phyloP scores from a whole-genome alignment of 2,329 filamentous ascomycete species.

The Beauveria pseudobassiana region DNA sequence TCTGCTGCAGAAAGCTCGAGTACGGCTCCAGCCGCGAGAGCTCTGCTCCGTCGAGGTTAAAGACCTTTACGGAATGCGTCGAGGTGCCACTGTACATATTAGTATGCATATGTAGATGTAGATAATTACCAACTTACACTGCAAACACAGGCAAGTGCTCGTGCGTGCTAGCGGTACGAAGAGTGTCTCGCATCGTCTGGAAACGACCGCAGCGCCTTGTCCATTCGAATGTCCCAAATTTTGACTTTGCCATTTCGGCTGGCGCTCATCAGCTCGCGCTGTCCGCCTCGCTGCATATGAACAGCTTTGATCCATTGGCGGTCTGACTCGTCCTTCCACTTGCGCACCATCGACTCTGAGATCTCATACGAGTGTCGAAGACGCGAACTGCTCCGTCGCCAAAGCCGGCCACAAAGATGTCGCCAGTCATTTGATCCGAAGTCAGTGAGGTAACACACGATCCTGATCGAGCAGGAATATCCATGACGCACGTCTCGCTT shows the following conservation, averaged over 20 bases:
- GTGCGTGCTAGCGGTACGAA: slow-evolving; percentile 84
- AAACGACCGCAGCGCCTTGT: slow-evolving; percentile 65
- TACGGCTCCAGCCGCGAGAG: slow-evolving; percentile 85
- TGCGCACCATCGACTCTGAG: slow-evolving; percentile 90
- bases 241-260: slow-evolving; percentile 90
- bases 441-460: slow-evolving; percentile 95
- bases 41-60: slow-evolving; percentile 75
- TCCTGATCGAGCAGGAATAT: slow-evolving; percentile 89
- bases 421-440: slow-evolving; percentile 94
- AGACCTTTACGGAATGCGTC: slow-evolving; percentile 80
- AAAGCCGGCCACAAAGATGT: slow-evolving; percentile 92
- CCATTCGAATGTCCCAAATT: slow-evolving; percentile 92
- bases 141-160: slow-evolving; percentile 96
- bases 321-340: slow-evolving; percentile 84
- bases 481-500: slow-evolving; percentile 83
- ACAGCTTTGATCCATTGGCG: slow-evolving; percentile 93
- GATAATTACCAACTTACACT: slow-evolving; percentile 55
- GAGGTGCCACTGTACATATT: slow-evolving; percentile 64
- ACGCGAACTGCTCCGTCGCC: slow-evolving; percentile 91
- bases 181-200: slow-evolving; percentile 66
- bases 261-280: slow-evolving; percentile 83
- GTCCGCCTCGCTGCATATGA: slow-evolving; percentile 91
- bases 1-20: slow-evolving; percentile 77
- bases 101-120: not conserved
- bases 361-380: slow-evolving; percentile 79